Conservation (phyloP, 805 yeast genomes). For the Candida chilensis region DNA sequence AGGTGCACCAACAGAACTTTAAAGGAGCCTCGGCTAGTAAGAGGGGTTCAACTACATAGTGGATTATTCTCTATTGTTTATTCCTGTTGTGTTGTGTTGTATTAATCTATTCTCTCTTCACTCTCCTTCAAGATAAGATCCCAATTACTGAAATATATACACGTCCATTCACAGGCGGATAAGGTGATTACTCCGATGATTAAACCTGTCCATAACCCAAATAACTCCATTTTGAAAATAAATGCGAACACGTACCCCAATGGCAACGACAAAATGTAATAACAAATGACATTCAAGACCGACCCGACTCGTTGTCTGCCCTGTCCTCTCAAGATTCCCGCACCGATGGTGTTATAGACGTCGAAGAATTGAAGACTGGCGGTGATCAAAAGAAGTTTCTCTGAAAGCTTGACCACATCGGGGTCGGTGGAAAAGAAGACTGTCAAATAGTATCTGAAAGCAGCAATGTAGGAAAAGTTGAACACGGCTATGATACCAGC, state of each 20-base stretch:
- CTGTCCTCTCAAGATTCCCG: conserved; percentile 33
- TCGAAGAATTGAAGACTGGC: conserved; percentile 27
- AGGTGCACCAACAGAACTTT: too few relatives aligned
- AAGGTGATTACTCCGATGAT: conserved; percentile 25
- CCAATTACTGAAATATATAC: conserved; percentile 29
- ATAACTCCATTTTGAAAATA: conserved; percentile 9
- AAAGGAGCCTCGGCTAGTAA: too few relatives aligned
- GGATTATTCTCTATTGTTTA: too few relatives aligned
- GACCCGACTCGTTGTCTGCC: conserved; percentile 32
- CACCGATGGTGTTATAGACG: conserved; percentile 23
- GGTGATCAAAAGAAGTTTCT: conserved; percentile 13
- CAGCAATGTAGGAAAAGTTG: conserved; percentile 18
- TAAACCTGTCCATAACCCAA: conserved; percentile 28
- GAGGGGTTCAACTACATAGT: too few relatives aligned
- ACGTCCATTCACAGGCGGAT: conserved; percentile 21
- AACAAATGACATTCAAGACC: conserved; percentile 22
- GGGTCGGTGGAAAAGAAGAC: conserved; percentile 14
- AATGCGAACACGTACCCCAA: conserved; percentile 19
- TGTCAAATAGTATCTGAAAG: conserved; percentile 13
- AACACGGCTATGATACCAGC: conserved; percentile 13
- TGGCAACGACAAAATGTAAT: conserved; percentile 26
- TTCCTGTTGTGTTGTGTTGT: too few relatives aligned
- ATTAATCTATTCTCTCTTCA: neutral
- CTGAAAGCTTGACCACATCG: conserved; percentile 12
- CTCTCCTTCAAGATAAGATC: conserved; percentile 18